Conservation (phyloP, 1,284 basidiomycete species). For the Megacollybia platyphylla region DNA sequence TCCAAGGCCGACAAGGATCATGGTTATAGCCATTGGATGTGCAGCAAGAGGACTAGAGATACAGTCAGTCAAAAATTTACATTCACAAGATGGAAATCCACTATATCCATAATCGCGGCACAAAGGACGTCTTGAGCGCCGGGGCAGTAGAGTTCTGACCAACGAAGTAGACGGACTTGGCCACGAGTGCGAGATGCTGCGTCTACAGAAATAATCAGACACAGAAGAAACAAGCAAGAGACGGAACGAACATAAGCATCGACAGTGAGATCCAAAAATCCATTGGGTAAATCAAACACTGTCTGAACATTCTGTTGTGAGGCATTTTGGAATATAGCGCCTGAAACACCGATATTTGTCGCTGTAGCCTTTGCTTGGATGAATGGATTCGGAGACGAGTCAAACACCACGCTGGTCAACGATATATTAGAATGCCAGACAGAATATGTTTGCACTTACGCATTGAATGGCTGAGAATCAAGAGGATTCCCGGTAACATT, state of each 20-base stretch:
- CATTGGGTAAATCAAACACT: conserved; percentile 31
- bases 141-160: conserved; percentile 18
- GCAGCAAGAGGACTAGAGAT: conserved; percentile 32
- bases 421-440: conserved; percentile 1
- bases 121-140: conserved; percentile 23
- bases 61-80: background rate
- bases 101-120: conserved; percentile 43
- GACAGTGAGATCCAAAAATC: conserved; percentile 36
- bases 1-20: conserved; percentile 31
- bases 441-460: conserved; percentile 19
- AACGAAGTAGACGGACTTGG: conserved; percentile 44
- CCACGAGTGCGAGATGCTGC: conserved; percentile 39
- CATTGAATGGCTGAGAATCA: conserved; percentile 39
- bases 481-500: conserved; percentile 35
- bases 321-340: conserved; percentile 41
- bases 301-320: conserved; percentile 20
- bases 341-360: conserved; percentile 33
- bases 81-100: conserved; percentile 17
- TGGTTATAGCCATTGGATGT: conserved; percentile 30
- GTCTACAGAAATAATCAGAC: conserved; percentile 22
- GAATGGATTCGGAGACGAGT: conserved; percentile 23
- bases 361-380: conserved; percentile 34
- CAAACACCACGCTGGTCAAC: conserved; percentile 30
- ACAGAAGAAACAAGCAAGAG: background rate
- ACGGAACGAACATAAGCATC: conserved; percentile 33